A percentile compares a stretch with the other conserved stretches of the same genome.
Conservation (phyloP, 2,329 filamentous ascomycete genomes). For the Paramyrothecium roridum region DNA sequence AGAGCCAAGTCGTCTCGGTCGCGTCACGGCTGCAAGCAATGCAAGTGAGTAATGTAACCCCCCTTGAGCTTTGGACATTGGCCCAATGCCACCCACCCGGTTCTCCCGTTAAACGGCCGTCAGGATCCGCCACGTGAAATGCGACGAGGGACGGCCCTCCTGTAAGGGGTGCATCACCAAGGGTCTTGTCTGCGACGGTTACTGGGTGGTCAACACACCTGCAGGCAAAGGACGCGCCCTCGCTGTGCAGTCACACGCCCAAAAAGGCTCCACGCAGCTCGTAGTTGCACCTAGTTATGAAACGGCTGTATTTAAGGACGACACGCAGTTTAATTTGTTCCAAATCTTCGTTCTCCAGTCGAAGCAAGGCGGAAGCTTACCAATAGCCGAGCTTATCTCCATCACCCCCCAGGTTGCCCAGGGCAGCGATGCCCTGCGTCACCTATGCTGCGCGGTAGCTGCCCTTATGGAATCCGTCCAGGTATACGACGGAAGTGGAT, state of each 20-base stretch:
- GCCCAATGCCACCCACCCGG: not conserved
- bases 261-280: conserved; percentile 6
- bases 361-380: conserved; percentile 12
- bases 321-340: conserved; percentile 17
- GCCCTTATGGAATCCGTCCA: conserved; percentile 8
- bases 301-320: conserved; percentile 12
- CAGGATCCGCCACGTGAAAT: conserved; percentile 19
- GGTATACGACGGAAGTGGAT: conserved; percentile 6
- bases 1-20: not conserved
- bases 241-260: no score
- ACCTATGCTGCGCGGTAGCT: conserved; percentile 16
- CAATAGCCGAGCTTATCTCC: conserved; percentile 12
- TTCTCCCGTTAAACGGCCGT: not conserved
- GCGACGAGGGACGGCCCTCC: conserved; percentile 15
- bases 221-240: conserved; percentile 2
- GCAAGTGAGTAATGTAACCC: not conserved
- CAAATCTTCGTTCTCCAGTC: conserved; percentile 13
- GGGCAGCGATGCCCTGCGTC: conserved; percentile 10
- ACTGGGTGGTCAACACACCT: conserved; percentile 1
- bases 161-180: conserved; percentile 11
- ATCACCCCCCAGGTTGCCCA: conserved; percentile 16
- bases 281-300: conserved; percentile 9
- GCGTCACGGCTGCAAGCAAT: not conserved
- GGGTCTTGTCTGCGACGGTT: conserved; percentile 10
- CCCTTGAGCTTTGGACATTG: not conserved